Base-by-base conservation (phyloP, 768 basidiomycete species). In the Tulasnella sp. region DNA sequence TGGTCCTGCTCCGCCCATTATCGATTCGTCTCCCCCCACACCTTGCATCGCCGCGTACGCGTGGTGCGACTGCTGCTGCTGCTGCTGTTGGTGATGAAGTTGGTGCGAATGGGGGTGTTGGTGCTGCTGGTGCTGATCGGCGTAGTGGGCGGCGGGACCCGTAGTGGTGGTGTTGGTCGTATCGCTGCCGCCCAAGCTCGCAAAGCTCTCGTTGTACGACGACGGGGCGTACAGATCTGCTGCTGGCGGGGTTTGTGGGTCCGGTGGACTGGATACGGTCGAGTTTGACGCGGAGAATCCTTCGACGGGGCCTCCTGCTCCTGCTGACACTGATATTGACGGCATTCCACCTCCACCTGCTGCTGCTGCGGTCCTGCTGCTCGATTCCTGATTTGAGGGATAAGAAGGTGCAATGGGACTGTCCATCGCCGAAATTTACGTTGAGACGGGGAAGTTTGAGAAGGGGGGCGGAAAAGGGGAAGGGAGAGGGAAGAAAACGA, bases 131-230 rank as follows among this genome's bases (percentile, higher is more conserved):
- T 54, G 52, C n/a, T n/a, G 52, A 54, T 54, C 25, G 71, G 49
- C 14, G 34, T 72, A 34, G 6, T 19, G 71, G 11, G 71, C 11
- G 7, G 39, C 17, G 19, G 49, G 72, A 17, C 15, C 25, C 38
- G 37, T 71, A 12, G 22, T 71, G 69, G 22, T 71, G 29, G 69
- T 34, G 29, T 12, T 71, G 36, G 69, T 34, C 69, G 67, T 17
- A 29, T 71, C 69, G 69, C 69, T 38, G 69, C n/a, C n/a, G n/a
- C 42, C 14, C 69, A 64, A 15, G 58, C 58, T 64, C 29, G 31
- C 58, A 8, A 64, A 64, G 58, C 58, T 64, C n/a, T 64, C 58
- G 58, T 31, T 73, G 72, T 73, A 73, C n/a, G 52, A 73, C 45
- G 52, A 36, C 22, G 38, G 40, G 22, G 72, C 40, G 72, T 64